Base-by-base conservation (phyloP, 1,284 basidiomycete genomes). In the Ustilago vetiveriae region DNA sequence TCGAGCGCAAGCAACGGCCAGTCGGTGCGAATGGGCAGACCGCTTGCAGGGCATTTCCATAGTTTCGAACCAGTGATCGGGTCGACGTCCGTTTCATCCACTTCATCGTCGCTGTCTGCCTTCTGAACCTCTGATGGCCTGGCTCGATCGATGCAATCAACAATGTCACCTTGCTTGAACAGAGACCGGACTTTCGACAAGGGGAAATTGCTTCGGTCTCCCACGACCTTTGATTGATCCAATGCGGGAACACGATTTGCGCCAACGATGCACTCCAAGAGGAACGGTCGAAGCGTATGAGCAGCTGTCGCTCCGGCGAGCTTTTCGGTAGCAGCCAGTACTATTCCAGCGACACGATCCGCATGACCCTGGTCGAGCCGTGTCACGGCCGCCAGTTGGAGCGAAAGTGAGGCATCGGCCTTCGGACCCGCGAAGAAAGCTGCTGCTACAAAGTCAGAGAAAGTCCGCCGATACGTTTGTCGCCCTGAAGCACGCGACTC, bases 1-100 rank as follows among this genome's bases (percentile, higher is more conserved):
- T 92, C 87, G 6, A 97, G 82, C 0, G 92, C 88, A 0, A 85
- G 83, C 50, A 90, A 85, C 1, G 87, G 82, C 92, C 93, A 97
- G 77, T 92, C 90, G 4, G 83, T 82, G 0, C 84, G 70, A 2
- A 93, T 81, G 0, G 93, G 91, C 10, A 94, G 85, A 0, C 89
- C 86, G 37, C 75, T 78, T 10, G 52, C 70, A 23, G 59, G 75
- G 47, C 52, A 78, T 36, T 23, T 76, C 75, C 47, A 22, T 88
- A 84, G 30, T 87, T 85, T 43, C 16, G 58, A 48, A 7, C 65
- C 74, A 0, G 75, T 79, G 30, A 74, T 52, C 16, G 77, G 76
- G 23, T 82, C 79, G 4, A 65, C 23, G 11, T 71, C 69, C n/a
- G 40, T 40, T 16, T 50, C 46, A 19, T 56, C 70, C 19, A 41